Evolutionary conservation across 2,329 filamentous ascomycete species (phyloP).

Genomic region (Chlorencoelia australis): DNA sequence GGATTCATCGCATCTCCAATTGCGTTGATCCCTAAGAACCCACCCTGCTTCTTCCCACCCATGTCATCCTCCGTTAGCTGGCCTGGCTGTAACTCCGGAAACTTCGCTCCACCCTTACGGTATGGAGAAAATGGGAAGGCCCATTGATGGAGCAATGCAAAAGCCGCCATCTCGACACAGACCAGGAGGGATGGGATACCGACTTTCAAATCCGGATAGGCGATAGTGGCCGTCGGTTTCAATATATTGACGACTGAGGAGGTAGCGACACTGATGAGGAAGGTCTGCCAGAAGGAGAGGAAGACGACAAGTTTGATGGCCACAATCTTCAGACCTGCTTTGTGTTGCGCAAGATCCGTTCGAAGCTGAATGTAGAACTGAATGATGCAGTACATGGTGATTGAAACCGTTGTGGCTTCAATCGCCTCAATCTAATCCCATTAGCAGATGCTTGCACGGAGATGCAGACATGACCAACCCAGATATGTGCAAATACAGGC

Average conservation of each 20-base stretch:
- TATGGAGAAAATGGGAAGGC: conserved; percentile 75
- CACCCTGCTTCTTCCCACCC: conserved; percentile 43
- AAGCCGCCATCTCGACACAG: conserved; percentile 77
- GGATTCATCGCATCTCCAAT: conserved; percentile 65
- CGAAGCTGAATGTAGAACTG: conserved; percentile 78
- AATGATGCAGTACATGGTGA: conserved; percentile 83
- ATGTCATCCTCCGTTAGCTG: conserved; percentile 26
- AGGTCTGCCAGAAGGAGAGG: conserved; percentile 78
- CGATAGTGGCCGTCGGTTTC: conserved; percentile 36
- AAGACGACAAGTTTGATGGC: conserved; percentile 90
- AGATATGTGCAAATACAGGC: conserved; percentile 74
- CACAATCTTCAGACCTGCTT: conserved; percentile 68
- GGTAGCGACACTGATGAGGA: conserved; percentile 50
- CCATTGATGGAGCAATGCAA: conserved; percentile 68
- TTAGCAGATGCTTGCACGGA: conserved; percentile 8
- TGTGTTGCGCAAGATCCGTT: conserved; percentile 55
- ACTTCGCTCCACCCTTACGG: conserved; percentile 35
- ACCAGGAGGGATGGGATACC: conserved; percentile 70
- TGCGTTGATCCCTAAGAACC: conserved; percentile 54
- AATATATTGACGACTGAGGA: conserved; percentile 35
- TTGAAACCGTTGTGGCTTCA: conserved; percentile 60
- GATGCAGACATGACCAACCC: conserved; percentile 41
- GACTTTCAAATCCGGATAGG: conserved; percentile 67
- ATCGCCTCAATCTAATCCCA: conserved; percentile 48
- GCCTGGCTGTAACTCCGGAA: no score